phyloP scores from a whole-genome alignment of 1,139 yeast species.

The Nematodospora anomalae region DNA sequence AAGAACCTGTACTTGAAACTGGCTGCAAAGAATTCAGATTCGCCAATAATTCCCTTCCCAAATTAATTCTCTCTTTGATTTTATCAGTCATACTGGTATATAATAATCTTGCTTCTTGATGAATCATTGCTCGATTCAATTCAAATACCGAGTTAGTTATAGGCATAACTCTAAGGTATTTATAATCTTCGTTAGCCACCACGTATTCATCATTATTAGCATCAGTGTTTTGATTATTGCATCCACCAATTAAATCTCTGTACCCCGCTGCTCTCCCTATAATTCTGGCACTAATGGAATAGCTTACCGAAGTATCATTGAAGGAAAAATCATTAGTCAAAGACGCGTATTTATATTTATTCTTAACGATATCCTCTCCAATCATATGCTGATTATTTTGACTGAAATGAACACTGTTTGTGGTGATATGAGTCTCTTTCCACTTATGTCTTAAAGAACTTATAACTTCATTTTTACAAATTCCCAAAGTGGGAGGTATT shows the following conservation, averaged over 20 bases:
- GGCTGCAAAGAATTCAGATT: constrained; percentile 10
- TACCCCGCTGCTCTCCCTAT: constrained; percentile 38
- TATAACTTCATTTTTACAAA: constrained; percentile 28
- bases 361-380: neutral
- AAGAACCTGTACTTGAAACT: constrained; percentile 8
- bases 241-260: constrained; percentile 20
- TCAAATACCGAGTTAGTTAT: constrained; percentile 26
- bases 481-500: constrained; percentile 38
- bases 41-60: constrained; percentile 22
- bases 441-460: constrained; percentile 30
- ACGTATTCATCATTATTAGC: constrained; percentile 34
- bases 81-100: constrained; percentile 27
- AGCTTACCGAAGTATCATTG: constrained; percentile 33
- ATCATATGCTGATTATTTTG: neutral
- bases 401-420: constrained; percentile 10
- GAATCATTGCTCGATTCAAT: constrained; percentile 31
- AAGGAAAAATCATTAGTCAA: constrained; percentile 33
- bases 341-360: constrained; percentile 22
- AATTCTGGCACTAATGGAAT: constrained; percentile 37
- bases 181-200: constrained; percentile 35
- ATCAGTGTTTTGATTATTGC: constrained; percentile 16
- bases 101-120: constrained; percentile 33
- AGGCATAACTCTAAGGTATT: constrained; percentile 28
- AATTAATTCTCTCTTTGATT: constrained; percentile 27
- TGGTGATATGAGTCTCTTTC: constrained; percentile 16